These are phyloP conservation scores for Chlamydomonas reinhardtii DNA, from an alignment of 163 green algal genomes.

Conservation along the genomic window DNA sequence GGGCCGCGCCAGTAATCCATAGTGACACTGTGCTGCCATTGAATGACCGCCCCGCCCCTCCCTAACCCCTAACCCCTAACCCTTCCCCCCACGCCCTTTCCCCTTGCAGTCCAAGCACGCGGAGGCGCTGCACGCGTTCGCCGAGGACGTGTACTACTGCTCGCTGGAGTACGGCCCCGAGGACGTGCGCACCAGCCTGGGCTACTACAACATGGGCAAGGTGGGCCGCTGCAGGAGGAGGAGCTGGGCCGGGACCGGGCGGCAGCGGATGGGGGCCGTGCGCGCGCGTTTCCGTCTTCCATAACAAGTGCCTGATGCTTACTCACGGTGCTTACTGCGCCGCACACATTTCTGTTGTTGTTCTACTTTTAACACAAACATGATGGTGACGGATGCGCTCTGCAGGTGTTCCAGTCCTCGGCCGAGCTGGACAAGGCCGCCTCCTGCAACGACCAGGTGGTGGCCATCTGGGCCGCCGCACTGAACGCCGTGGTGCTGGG, in stretches of 20 bases:
- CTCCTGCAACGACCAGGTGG: conserved; percentile 74
- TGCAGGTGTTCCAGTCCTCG: conserved; percentile 69
- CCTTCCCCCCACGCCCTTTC: not conserved
- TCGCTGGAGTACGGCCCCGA: conserved; percentile 81
- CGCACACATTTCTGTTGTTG: too few relatives aligned
- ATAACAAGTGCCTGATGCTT: too few relatives aligned
- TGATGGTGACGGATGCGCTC: too few relatives aligned
- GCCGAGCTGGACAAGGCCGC: conserved; percentile 59
- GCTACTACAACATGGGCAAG: conserved; percentile 88
- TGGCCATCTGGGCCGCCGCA: conserved; percentile 71
- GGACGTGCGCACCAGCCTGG: conserved; percentile 79
- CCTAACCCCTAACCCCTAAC: not conserved
- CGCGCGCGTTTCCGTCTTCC: too few relatives aligned
- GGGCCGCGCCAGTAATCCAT: too few relatives aligned
- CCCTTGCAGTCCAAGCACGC: conserved; percentile 55
- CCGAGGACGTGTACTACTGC: conserved; percentile 87
- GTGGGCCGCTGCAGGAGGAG: conserved; percentile 20
- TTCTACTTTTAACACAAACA: too few relatives aligned
- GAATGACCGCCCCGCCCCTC: too few relatives aligned
- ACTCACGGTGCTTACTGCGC: too few relatives aligned
- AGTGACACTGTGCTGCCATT: too few relatives aligned
- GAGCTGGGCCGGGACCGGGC: too few relatives aligned
- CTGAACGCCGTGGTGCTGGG: conserved; percentile 68
- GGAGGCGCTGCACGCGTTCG: conserved; percentile 78
- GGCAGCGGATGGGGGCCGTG: too few relatives aligned